These are phyloP conservation scores for Quercus glauca DNA, from an alignment of 306 rosid genomes.

Conservation along the genomic window DNA sequence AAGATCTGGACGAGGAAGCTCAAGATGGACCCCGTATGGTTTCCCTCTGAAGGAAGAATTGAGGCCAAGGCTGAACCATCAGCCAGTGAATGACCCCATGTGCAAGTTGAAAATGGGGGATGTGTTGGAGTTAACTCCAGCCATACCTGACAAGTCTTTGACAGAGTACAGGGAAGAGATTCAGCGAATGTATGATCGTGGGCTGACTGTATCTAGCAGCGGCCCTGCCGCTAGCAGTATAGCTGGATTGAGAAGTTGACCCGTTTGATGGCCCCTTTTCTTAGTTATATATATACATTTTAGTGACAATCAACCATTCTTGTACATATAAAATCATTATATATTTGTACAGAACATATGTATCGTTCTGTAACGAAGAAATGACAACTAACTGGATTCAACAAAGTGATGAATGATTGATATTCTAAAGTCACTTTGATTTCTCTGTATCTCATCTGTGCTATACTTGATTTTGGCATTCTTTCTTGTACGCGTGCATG, in stretches of 20 bases:
- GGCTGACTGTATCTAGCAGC: constrained; percentile 45
- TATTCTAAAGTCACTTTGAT: background rate
- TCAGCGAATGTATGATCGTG: constrained; percentile 87
- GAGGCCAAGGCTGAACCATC: constrained; percentile 85
- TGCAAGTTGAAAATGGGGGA: constrained; percentile 95
- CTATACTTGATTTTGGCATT: background rate
- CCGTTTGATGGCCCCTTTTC: constrained; percentile 8
- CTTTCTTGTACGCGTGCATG: too few species aligned
- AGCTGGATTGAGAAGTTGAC: constrained; percentile 65
- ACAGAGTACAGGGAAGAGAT: constrained; percentile 91
- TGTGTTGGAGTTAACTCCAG: constrained; percentile 80
- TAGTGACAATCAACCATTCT: constrained; percentile 18
- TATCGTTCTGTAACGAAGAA: constrained; percentile 26
- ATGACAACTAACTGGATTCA: constrained; percentile 42
- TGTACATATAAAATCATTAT: constrained; percentile 26
- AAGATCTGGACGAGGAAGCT: constrained; percentile 66
- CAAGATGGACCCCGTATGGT: constrained; percentile 63
- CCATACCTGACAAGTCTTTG: constrained; percentile 70
- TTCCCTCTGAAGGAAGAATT: constrained; percentile 86
- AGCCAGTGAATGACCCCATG: constrained; percentile 61
- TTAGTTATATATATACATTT: constrained; percentile 5
- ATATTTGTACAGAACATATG: constrained; percentile 44
- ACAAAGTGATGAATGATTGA: constrained; percentile 27
- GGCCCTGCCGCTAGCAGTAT: constrained; percentile 47
- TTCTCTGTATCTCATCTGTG: background rate